Conservation (phyloP, 164 flowering plant genomes). For the Santalum album region DNA sequence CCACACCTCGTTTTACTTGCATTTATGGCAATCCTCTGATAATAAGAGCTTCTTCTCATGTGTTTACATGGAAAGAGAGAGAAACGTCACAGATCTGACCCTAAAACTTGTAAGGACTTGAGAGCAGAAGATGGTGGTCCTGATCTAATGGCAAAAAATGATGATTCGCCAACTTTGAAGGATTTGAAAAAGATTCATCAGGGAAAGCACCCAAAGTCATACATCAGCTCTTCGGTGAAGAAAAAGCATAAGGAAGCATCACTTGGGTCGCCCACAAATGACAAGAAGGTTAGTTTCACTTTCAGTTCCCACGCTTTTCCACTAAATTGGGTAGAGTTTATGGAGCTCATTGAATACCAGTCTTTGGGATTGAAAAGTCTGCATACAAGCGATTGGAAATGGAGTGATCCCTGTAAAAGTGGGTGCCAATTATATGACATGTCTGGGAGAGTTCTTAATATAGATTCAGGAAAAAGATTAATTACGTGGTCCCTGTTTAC, state of each 20-base stretch:
- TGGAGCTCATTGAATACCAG: not conserved
- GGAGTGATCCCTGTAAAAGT: not conserved
- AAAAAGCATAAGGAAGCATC: constrained; percentile 16
- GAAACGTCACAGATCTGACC: constrained; percentile 10
- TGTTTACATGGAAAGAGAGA: constrained; percentile 21
- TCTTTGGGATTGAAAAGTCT: not conserved
- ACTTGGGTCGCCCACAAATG: constrained; percentile 7
- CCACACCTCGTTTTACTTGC: no score
- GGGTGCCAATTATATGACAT: no score
- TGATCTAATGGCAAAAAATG: constrained; percentile 14
- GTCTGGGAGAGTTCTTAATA: no score
- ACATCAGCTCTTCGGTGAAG: constrained; percentile 19
- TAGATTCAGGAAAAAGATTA: no score
- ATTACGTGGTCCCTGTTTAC: no score
- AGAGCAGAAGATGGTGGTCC: constrained; percentile 10
- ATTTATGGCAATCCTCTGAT: not conserved
- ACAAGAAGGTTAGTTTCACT: constrained; percentile 22
- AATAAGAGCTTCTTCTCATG: not conserved
- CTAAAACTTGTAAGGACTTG: constrained; percentile 11
- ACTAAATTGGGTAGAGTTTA: not conserved
- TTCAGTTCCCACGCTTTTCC: not conserved
- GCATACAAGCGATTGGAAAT: not conserved
- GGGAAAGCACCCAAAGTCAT: constrained; percentile 17
- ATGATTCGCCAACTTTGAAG: constrained; percentile 15
- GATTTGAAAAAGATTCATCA: constrained; percentile 13